Percentiles rank a stretch among this genome's conserved stretches.
Evolutionary conservation across 164 flowering plant genomes (phyloP).

Genomic region (Stephania cephalantha): DNA sequence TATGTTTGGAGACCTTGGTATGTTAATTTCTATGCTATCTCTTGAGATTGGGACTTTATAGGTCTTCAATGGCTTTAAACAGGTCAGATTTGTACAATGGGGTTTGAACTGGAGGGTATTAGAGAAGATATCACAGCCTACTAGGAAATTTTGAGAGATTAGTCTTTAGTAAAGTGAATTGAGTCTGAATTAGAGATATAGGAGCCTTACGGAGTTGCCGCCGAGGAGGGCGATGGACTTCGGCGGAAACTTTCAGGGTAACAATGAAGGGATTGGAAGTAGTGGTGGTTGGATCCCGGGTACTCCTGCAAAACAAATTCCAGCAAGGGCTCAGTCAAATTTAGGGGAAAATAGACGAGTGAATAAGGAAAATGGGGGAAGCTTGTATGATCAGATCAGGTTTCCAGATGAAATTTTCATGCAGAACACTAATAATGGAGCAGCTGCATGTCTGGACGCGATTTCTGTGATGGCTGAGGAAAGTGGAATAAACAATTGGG

Average conservation of each 20-base stretch:
- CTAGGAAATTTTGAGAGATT: not conserved
- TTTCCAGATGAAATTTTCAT: conserved; percentile 1
- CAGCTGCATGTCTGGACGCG: not conserved
- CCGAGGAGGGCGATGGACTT: conserved; percentile 15
- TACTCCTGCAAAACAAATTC: conserved; percentile 20
- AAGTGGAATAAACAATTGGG: conserved; percentile 9
- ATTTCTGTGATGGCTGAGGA: conserved; percentile 1
- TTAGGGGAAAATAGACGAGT: not conserved
- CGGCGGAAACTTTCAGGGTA: conserved; percentile 4
- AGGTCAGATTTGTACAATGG: conserved; percentile 10
- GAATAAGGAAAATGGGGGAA: conserved; percentile 4
- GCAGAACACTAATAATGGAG: conserved; percentile 4
- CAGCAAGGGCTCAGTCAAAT: conserved; percentile 6
- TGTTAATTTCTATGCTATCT: not conserved
- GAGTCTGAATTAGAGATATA: conserved; percentile 1
- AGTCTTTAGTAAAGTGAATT: not conserved
- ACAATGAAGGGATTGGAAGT: not conserved
- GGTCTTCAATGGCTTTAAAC: not conserved
- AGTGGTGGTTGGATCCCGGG: conserved; percentile 16
- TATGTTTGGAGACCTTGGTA: not conserved
- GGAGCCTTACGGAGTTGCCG: conserved; percentile 2
- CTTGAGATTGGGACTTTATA: not conserved
- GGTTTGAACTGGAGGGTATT: conserved; percentile 3
- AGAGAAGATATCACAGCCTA: not conserved
- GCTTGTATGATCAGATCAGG: not conserved